phyloP scores from a whole-genome alignment of 2,329 filamentous ascomycete species.

The Penicillium olsonii region DNA sequence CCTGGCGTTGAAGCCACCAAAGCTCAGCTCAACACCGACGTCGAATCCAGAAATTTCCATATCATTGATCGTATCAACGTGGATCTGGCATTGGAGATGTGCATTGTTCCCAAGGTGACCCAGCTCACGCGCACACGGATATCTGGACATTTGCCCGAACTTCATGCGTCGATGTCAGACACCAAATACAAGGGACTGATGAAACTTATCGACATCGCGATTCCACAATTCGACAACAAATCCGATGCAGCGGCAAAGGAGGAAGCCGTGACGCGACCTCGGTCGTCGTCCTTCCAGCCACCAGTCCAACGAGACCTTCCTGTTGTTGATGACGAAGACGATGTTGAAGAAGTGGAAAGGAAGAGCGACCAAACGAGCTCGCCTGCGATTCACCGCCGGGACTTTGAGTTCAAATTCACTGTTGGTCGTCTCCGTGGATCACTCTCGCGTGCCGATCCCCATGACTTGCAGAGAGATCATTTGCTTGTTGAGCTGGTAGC shows the following conservation, averaged over 20 bases:
- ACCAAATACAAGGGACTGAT: slow-evolving; percentile 96
- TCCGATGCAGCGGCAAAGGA: slow-evolving; percentile 34
- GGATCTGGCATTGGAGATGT: slow-evolving; percentile 93
- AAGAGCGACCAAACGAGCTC: slow-evolving; percentile 45
- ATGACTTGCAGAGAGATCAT: slow-evolving; percentile 72
- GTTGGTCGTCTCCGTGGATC: slow-evolving; percentile 94
- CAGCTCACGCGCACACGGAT: slow-evolving; percentile 90
- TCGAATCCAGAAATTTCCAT: slow-evolving; percentile 72
- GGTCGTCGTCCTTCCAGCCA: slow-evolving; percentile 74
- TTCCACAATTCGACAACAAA: slow-evolving; percentile 72
- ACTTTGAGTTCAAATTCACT: slow-evolving; percentile 95
- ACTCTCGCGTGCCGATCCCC: slow-evolving; percentile 80
- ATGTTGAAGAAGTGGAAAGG: slow-evolving; percentile 63
- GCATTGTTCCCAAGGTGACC: slow-evolving; percentile 92
- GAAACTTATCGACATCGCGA: slow-evolving; percentile 91
- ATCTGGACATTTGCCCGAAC: slow-evolving; percentile 84
- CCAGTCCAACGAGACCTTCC: slow-evolving; percentile 72
- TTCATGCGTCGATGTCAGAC: slow-evolving; percentile 91
- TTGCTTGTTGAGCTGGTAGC: slow-evolving; percentile 89
- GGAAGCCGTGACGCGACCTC: slow-evolving; percentile 46
- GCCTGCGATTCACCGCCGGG: slow-evolving; percentile 76
- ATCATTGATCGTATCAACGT: slow-evolving; percentile 97
- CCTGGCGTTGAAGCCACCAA: slow-evolving; percentile 90
- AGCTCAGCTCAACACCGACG: slow-evolving; percentile 69
- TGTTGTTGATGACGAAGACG: slow-evolving; percentile 68